These are phyloP conservation scores for Suillus hirtellus DNA, from an alignment of 768 basidiomycete species.

Conservation along the genomic window DNA sequence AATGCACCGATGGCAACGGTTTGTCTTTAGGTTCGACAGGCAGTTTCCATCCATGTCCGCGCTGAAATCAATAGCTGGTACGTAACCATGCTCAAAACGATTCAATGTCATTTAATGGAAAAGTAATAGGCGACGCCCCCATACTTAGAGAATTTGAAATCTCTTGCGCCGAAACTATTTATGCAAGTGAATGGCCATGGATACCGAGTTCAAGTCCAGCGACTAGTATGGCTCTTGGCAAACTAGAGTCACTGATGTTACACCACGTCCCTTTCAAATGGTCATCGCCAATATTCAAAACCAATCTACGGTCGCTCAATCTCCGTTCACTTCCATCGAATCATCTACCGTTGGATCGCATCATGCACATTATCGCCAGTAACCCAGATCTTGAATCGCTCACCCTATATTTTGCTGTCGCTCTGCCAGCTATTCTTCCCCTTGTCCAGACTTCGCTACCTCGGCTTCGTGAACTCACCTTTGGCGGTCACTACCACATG, in stretches of 20 bases:
- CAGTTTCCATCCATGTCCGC: conserved; percentile 74
- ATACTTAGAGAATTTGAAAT: conserved; percentile 76
- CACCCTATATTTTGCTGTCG: conserved; percentile 61
- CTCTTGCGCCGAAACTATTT: conserved; percentile 66
- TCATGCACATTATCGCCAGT: conserved; percentile 61
- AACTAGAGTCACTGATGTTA: conserved; percentile 58
- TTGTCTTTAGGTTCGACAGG: conserved; percentile 78
- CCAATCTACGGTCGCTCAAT: conserved; percentile 56
- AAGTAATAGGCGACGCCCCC: conserved; percentile 63
- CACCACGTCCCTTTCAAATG: conserved; percentile 77
- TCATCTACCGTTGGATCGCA: conserved; percentile 65
- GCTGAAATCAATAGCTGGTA: conserved; percentile 71
- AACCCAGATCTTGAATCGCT: conserved; percentile 59
- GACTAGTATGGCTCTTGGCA: conserved; percentile 40
- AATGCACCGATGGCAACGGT: conserved; percentile 81
- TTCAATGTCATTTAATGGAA: conserved; percentile 7
- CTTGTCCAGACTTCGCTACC: conserved; percentile 53
- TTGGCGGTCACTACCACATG: conserved; percentile 71
- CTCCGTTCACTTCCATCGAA: conserved; percentile 65
- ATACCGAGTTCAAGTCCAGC: conserved; percentile 52
- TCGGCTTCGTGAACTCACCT: conserved; percentile 51
- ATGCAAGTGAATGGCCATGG: conserved; percentile 71
- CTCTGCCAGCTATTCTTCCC: conserved; percentile 64
- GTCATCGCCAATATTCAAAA: conserved; percentile 70
- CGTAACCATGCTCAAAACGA: conserved; percentile 22